Conservation (phyloP, 2,329 filamentous ascomycete genomes). For the Bisporella sp. region DNA sequence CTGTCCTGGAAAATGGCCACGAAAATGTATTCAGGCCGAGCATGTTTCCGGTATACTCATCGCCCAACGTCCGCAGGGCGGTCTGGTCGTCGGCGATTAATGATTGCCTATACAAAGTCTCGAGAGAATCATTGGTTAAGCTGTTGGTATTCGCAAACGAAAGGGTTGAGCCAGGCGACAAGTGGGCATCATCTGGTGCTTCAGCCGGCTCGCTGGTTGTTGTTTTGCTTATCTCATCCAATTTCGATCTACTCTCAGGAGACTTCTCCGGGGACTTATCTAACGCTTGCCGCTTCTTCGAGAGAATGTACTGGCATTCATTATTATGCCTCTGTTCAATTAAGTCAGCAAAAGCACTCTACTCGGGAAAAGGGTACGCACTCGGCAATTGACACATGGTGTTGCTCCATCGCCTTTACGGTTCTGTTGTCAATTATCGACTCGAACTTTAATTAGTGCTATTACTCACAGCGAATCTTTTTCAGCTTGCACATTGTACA, state of each 20-base stretch:
- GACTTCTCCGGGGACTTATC: neutral
- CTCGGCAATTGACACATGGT: constrained; percentile 2
- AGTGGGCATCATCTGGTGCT: neutral
- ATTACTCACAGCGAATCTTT: constrained; percentile 4
- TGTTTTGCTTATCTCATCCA: neutral
- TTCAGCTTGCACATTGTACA: constrained; percentile 7
- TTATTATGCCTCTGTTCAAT: constrained; percentile 3
- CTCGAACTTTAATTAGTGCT: neutral
- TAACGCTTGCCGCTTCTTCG: constrained; percentile 1
- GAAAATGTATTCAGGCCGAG: constrained; percentile 1
- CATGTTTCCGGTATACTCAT: neutral
- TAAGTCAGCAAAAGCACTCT: neutral
- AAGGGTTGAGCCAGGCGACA: neutral
- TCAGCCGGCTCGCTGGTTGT: neutral
- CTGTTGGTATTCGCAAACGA: neutral
- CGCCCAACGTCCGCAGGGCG: too few relatives aligned
- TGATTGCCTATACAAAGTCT: neutral
- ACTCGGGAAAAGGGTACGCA: neutral
- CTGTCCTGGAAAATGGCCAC: neutral
- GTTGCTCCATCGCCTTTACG: constrained; percentile 2
- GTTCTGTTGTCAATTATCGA: neutral
- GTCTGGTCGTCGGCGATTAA: neutral
- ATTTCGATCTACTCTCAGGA: neutral
- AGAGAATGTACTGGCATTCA: constrained; percentile 4
- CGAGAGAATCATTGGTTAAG: neutral